These are phyloP conservation scores for Takashimella tepidaria DNA, from an alignment of 1,284 basidiomycete species.

Conservation along the genomic window DNA sequence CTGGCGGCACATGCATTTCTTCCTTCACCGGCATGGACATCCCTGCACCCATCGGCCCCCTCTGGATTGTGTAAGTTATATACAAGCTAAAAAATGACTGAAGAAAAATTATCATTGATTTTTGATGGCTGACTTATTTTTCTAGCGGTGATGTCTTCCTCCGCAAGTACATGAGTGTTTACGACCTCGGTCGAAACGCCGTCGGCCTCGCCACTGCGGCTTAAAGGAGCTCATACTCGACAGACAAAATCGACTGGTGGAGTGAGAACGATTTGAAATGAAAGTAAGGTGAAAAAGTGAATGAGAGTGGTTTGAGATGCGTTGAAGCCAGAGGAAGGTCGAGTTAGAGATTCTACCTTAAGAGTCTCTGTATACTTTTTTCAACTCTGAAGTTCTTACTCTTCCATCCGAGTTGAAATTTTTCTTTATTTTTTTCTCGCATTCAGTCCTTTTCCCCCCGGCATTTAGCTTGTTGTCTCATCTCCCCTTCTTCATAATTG, in stretches of 20 bases:
- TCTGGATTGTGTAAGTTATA: slow-evolving; percentile 74
- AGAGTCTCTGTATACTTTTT: not conserved
- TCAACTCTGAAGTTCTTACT: not conserved
- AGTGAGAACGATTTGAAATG: too few relatives aligned
- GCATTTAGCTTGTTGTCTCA: too few relatives aligned
- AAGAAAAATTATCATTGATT: not conserved
- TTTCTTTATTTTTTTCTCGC: too few relatives aligned
- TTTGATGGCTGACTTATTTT: not conserved
- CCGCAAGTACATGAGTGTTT: slow-evolving; percentile 87
- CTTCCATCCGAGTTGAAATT: too few relatives aligned
- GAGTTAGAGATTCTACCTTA: not conserved
- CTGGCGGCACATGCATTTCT: slow-evolving; percentile 90
- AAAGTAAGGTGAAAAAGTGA: slow-evolving; percentile 18
- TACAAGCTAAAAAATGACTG: not conserved
- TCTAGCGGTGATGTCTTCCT: slow-evolving; percentile 58
- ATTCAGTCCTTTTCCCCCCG: too few relatives aligned
- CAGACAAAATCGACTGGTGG: too few relatives aligned
- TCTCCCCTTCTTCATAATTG: too few relatives aligned
- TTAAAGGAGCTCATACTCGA: not conserved
- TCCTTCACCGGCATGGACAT: slow-evolving; percentile 91
- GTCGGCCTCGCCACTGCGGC: slow-evolving; percentile 38
- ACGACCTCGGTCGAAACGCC: slow-evolving; percentile 66
- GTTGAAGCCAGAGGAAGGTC: not conserved
- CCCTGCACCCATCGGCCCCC: slow-evolving; percentile 73
- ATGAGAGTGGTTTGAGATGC: not conserved